Percentiles rank a stretch among this genome's conserved stretches.
phyloP scores from a whole-genome alignment of 148 eudicot genomes.

The Heliosperma pusillum region DNA sequence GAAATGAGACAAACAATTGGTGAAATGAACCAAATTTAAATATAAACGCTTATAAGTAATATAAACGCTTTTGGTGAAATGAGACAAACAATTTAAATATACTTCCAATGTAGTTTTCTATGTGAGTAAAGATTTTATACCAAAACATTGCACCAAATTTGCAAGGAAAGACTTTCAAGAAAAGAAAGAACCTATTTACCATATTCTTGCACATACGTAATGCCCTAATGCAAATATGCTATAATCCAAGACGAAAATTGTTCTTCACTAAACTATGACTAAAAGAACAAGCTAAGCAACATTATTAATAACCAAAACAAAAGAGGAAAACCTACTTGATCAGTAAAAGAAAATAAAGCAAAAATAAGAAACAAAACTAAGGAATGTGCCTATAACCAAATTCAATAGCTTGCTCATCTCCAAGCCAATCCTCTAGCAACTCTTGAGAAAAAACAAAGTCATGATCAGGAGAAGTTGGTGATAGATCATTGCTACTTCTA shows the following conservation, averaged over 20 bases:
- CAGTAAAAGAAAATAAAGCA: not conserved
- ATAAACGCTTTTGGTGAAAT: not conserved
- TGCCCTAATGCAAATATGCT: not conserved
- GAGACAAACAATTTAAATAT: not conserved
- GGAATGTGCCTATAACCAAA: conserved; percentile 3
- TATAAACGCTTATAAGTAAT: no score
- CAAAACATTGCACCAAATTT: conserved; percentile 3
- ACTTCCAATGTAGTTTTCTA: not conserved
- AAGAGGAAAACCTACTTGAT: not conserved
- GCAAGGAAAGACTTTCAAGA: not conserved
- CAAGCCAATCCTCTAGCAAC: conserved; percentile 39
- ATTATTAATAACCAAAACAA: not conserved
- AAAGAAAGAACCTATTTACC: not conserved
- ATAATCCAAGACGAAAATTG: not conserved
- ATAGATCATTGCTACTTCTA: conserved; percentile 12
- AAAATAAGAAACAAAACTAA: not conserved
- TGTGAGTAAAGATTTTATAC: not conserved
- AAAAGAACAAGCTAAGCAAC: not conserved
- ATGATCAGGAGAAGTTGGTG: conserved; percentile 16
- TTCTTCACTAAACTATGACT: not conserved
- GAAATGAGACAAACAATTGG: no score
- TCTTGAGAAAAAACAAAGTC: conserved; percentile 35
- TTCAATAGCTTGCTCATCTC: conserved; percentile 27
- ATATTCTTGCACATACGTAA: not conserved
- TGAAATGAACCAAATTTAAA: no score